A percentile compares a stretch with the other conserved stretches of the same genome.
These are phyloP conservation scores for Saccharomyces eubayanus DNA, from an alignment of 805 yeast genomes.

Conservation along the genomic window DNA sequence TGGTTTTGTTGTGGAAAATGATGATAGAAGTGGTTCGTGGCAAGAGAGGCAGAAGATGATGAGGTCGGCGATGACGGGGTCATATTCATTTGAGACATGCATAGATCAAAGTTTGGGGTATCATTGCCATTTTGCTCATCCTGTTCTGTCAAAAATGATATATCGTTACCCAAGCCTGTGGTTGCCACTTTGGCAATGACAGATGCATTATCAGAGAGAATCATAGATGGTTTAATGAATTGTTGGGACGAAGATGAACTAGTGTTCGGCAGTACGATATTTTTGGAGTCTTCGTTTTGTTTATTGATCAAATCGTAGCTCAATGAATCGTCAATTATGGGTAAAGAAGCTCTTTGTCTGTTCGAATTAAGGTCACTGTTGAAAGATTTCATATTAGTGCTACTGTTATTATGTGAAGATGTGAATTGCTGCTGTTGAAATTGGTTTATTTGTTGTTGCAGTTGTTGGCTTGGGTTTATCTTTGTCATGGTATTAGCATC, in stretches of 20 bases:
- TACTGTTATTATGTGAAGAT: not conserved
- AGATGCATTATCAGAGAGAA: slow-evolving; percentile 14
- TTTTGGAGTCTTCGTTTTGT: slow-evolving; percentile 9
- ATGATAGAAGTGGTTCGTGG: not conserved
- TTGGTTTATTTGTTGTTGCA: not conserved
- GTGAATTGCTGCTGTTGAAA: not conserved
- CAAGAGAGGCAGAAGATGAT: not conserved
- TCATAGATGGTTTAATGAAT: slow-evolving; percentile 17
- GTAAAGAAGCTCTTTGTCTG: slow-evolving; percentile 23
- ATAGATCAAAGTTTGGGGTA: slow-evolving; percentile 4
- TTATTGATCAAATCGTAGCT: slow-evolving; percentile 18
- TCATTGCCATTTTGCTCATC: slow-evolving; percentile 5
- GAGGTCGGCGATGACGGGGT: not conserved
- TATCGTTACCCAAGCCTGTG: slow-evolving; percentile 7
- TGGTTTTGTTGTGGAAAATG: not conserved
- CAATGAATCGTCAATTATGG: slow-evolving; percentile 18
- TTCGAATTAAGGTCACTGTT: not conserved
- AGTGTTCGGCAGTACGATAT: not conserved
- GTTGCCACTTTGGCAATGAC: slow-evolving; percentile 13
- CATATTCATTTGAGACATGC: not conserved
- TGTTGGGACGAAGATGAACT: slow-evolving; percentile 1
- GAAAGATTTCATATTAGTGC: not conserved
- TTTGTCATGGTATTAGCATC: not conserved
- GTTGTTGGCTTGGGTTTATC: not conserved
- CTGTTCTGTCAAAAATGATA: slow-evolving; percentile 1